These are phyloP conservation scores for Mortierella sp. DNA, from an alignment of 371 early-diverging fungal genomes.

Conservation along the genomic window DNA sequence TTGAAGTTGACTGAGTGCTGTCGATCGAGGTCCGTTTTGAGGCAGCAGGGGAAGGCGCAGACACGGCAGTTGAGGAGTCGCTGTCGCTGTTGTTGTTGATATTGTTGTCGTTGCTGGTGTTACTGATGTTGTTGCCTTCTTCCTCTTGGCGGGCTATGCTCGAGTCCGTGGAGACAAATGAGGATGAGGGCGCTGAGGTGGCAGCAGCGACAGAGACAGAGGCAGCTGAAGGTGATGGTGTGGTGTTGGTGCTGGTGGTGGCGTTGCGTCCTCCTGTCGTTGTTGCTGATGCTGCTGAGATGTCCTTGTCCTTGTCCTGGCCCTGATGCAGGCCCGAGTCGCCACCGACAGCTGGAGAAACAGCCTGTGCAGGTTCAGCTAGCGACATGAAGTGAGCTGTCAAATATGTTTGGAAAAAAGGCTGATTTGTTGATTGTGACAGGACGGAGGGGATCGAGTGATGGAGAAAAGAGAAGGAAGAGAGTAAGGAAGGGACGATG, in stretches of 20 bases:
- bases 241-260: constrained; percentile 8
- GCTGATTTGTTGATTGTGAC: constrained; percentile 1
- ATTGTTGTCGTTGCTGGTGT: not conserved
- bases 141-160: not conserved
- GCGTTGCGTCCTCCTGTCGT: not conserved
- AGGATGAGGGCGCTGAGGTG: constrained; percentile 18
- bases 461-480: not conserved
- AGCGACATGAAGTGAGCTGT: constrained; percentile 29
- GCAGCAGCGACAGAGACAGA: constrained; percentile 26
- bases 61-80: not conserved
- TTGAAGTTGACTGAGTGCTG: not conserved
- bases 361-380: constrained; percentile 38
- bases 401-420: not conserved
- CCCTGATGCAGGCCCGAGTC: constrained; percentile 15
- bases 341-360: constrained; percentile 21
- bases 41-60: constrained; percentile 12
- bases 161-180: constrained; percentile 23
- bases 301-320: constrained; percentile 7
- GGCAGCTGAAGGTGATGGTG: not conserved
- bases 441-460: not conserved
- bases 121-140: not conserved
- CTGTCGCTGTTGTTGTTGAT: not conserved
- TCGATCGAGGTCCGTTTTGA: constrained; percentile 2
- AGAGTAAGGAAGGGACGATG: not conserved
- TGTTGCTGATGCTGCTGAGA: not conserved